Base-by-base conservation (phyloP, 768 basidiomycete genomes). In the Amanita molliuscula region DNA sequence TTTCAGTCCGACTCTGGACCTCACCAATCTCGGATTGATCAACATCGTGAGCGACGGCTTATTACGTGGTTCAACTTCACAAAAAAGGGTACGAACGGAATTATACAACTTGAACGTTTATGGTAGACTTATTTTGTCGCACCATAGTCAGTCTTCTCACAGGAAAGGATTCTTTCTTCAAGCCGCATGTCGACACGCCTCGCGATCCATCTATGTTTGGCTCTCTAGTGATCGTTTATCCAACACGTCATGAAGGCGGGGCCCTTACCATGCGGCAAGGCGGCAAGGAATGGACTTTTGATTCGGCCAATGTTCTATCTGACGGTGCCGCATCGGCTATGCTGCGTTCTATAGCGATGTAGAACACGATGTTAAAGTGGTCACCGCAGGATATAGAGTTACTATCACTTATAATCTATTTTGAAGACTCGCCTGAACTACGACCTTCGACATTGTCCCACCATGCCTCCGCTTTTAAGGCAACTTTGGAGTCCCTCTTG, bases 181-280 rank as follows among this genome's bases (percentile, higher is more conserved):
- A 73, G 53, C 31, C 70, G 0, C n/a, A n/a, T n/a, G n/a, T n/a
- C n/a, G n/a, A n/a, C n/a, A n/a, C 76, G 0, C 74, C 73, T 4
- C 67, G 70, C 6, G 55, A 59, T 7, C 60, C 63, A 8, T 54
- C 56, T 18, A 77, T 78, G 69, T 71, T 80, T 35, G 77, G 72
- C 1, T 77, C 77, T 1, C 66, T 81, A 7, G 70, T 78, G 1
- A 54, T 78, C 31, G 65, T 74, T 15, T 67, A 76, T 43, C 77
- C 76, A 13, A 70, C 70, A 0, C 23, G 54, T 0, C 71, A 78
- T 53, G 61, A 71, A 47, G 76, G 76, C 1, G 77, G 76, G 2
- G 58, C 61, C 16, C 65, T 76, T 10, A 44, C 63, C 2, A 61
- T 80, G 0, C 66, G 63, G 9, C 62, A 68, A 29, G 48, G 41